Base-by-base conservation (phyloP, 1,284 basidiomycete species). In the Apiotrichum mycotoxinovorans region DNA sequence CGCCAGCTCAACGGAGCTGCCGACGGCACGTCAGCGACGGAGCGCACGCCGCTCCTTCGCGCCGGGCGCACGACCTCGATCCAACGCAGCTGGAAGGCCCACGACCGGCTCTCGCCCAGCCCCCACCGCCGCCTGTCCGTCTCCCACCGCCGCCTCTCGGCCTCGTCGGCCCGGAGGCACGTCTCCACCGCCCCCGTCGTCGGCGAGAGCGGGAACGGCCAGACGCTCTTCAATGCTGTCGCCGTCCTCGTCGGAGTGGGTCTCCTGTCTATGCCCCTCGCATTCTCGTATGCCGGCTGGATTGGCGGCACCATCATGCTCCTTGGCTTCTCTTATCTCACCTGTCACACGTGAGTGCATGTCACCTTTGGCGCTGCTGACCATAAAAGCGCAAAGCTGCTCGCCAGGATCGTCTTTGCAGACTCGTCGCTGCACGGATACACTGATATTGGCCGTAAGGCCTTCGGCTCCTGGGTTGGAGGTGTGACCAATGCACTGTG, bases 221-320 rank as follows among this genome's bases (percentile, higher is more conserved):
- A 92, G 72, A 91, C 89, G 22, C 78, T 95, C n/a, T 94, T 94
- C 79, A 95, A 95, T 68, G 86, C 88, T 10, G 88, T 87, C 46
- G 91, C 89, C 11, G 88, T 92, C 26, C 79, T 94, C 12, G 80
- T 93, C 10, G 92, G 92, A 7, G 88, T 95, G 62, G 92, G 92
- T 2, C 87, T 96, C 80, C 81, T 95, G 2, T 91, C 89, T 2
- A 87, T 93, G 72, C 90, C 92, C 0, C 80, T 93, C 20, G 91
- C 91, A 0, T 92, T 92, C 70, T 84, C 88, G 1, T 90, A 88
- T 66, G 85, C 90, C 1, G 91, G 91, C 8, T 94, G 91, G 91
- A 80, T 87, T 25, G 80, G 81, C 35, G 91, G 91, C 7, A 86
- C 86, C 0, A 20, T 83, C 34, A 80, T 95, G 40, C 85, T 94